These are phyloP conservation scores for Sporothrix humicola DNA, from an alignment of 2,329 filamentous ascomycete species.

Conservation along the genomic window DNA sequence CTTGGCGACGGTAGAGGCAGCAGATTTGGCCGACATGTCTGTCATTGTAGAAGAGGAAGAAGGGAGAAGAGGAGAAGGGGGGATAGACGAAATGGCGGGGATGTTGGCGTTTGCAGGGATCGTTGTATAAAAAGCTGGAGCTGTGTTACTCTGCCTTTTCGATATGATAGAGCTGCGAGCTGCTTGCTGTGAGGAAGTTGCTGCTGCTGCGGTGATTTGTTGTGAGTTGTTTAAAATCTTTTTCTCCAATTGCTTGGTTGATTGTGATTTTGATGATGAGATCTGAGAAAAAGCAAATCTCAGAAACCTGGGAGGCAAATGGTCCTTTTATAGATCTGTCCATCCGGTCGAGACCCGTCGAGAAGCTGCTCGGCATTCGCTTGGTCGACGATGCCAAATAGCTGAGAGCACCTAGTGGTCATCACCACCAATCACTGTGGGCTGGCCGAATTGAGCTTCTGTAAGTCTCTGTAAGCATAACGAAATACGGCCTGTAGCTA, in stretches of 20 bases:
- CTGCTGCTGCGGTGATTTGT: background rate
- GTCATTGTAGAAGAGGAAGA: conserved; percentile 25
- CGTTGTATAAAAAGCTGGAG: background rate
- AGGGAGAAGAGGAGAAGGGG: background rate
- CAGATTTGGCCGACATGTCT: conserved; percentile 32
- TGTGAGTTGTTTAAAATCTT: background rate
- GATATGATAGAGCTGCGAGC: background rate
- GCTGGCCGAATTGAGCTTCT: conserved; percentile 17
- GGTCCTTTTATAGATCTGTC: conserved; percentile 45
- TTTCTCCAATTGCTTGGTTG: conserved; percentile 13
- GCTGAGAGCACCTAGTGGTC: background rate
- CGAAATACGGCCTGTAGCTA: background rate
- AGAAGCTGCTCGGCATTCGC: conserved; percentile 33
- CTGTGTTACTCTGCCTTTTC: background rate
- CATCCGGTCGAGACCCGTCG: conserved; percentile 29
- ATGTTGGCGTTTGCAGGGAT: background rate
- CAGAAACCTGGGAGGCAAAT: conserved; percentile 39
- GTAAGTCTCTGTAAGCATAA: conserved; percentile 31
- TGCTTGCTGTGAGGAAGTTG: background rate
- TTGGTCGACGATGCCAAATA: background rate
- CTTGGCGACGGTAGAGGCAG: conserved; percentile 44
- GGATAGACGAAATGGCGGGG: conserved; percentile 18
- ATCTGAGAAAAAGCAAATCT: conserved; percentile 39
- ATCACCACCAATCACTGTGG: conserved; percentile 10
- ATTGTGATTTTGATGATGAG: conserved; percentile 43